Evolutionary conservation across 306 rosid genomes (phyloP).

Genomic region (Acmispon strigosus): DNA sequence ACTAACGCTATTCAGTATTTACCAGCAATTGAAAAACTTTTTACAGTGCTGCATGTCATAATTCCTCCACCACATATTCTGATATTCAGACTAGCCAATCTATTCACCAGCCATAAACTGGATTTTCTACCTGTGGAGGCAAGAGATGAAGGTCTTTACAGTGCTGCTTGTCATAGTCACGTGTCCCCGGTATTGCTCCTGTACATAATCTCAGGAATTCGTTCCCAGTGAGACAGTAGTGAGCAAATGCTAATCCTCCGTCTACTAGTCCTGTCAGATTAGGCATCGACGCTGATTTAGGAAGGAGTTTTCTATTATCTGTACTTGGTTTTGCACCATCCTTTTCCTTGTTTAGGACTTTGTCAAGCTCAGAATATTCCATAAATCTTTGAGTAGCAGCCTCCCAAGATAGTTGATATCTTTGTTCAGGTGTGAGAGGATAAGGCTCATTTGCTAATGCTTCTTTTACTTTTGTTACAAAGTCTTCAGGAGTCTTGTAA

Average conservation of each 20-base stretch:
- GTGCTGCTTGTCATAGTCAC: slow-evolving; percentile 80
- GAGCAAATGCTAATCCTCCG: slow-evolving; percentile 95
- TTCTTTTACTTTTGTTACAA: slow-evolving; percentile 79
- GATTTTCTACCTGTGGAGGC: slow-evolving; percentile 85
- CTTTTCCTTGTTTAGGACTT: slow-evolving; percentile 37
- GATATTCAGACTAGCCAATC: slow-evolving; percentile 12
- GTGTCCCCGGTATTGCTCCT: slow-evolving; percentile 91
- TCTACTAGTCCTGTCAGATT: slow-evolving; percentile 55
- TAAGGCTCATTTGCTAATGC: slow-evolving; percentile 79
- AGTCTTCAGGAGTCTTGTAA: slow-evolving; percentile 81
- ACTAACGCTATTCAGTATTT: slow-evolving; percentile 13
- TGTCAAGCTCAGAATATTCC: slow-evolving; percentile 76
- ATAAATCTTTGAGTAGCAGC: slow-evolving; percentile 94
- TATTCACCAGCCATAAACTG: slow-evolving; percentile 84
- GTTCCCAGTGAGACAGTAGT: slow-evolving; percentile 82
- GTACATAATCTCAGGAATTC: slow-evolving; percentile 80
- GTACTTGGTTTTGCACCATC: slow-evolving; percentile 24
- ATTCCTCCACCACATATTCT: slow-evolving; percentile 4
- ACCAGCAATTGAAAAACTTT: slow-evolving; percentile 54
- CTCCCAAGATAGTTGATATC: slow-evolving; percentile 91
- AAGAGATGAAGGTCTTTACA: slow-evolving; percentile 76
- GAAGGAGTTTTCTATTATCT: slow-evolving; percentile 23
- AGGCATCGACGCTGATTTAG: slow-evolving; percentile 54
- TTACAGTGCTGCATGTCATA: slow-evolving; percentile 52
- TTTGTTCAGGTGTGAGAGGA: slow-evolving; percentile 87